Conservation (phyloP, 768 basidiomycete genomes). For the Tylopilus plumbeoviolaceoides region DNA sequence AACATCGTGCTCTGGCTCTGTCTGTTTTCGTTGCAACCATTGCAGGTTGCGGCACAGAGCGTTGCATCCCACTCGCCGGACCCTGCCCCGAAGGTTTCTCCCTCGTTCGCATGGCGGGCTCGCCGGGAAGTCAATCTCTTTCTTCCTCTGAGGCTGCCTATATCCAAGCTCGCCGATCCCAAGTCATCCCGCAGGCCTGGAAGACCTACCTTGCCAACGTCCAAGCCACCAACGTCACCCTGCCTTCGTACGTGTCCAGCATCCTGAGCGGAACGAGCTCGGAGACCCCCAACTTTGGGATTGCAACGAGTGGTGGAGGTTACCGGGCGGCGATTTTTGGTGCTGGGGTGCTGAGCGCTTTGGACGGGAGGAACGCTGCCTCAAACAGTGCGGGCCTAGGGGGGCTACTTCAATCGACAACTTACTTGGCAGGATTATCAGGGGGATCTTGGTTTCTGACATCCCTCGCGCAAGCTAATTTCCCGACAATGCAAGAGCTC, state of each 20-base stretch:
- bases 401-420: constrained; percentile 49
- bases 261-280: constrained; percentile 25
- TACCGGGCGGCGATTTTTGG: constrained; percentile 53
- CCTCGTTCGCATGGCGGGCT: constrained; percentile 29
- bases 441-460: constrained; percentile 40
- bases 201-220: constrained; percentile 37
- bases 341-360: constrained; percentile 46
- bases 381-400: constrained; percentile 40
- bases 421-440: constrained; percentile 51
- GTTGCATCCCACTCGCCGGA: constrained; percentile 18
- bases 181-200: constrained; percentile 40
- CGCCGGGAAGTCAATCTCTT: constrained; percentile 31
- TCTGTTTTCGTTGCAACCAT: constrained; percentile 2
- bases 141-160: constrained; percentile 35
- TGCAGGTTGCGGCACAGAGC: constrained; percentile 18
- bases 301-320: constrained; percentile 55
- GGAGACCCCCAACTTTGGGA: constrained; percentile 37
- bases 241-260: constrained; percentile 33
- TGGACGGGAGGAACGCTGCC: constrained; percentile 48
- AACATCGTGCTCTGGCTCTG: constrained; percentile 8
- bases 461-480: constrained; percentile 39
- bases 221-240: constrained; percentile 23
- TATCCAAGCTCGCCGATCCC: constrained; percentile 29
- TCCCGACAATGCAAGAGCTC: constrained; percentile 38
- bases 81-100: constrained; percentile 22